Conservation (phyloP, 306 rosid genomes). For the Cucurbita argyrosperma region DNA sequence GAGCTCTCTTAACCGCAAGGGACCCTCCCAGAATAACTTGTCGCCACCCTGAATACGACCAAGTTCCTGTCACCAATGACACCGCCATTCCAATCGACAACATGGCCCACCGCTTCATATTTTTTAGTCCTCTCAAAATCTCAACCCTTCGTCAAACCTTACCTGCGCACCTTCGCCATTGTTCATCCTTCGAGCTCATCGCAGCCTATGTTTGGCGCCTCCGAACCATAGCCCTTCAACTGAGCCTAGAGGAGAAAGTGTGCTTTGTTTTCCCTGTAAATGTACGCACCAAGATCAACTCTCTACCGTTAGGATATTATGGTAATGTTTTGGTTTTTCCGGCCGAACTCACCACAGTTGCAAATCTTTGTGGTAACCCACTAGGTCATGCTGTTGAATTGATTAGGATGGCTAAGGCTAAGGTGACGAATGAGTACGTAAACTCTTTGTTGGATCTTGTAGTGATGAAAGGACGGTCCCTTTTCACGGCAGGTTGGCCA, state of each 20-base stretch:
- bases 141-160: neutral
- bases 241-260: neutral
- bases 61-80: neutral
- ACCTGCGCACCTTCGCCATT: neutral
- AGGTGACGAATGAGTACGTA: constrained; percentile 20
- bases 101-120: neutral
- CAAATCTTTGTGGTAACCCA: neutral
- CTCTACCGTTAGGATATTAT: constrained; percentile 20
- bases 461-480: constrained; percentile 14
- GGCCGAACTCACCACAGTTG: neutral
- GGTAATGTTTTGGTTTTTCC: constrained; percentile 14
- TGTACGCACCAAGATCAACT: constrained; percentile 6
- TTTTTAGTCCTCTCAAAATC: neutral
- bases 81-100: neutral
- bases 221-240: constrained; percentile 3
- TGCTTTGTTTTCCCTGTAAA: neutral
- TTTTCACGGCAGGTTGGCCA: neutral
- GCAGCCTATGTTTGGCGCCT: constrained; percentile 13
- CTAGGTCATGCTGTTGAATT: constrained; percentile 12
- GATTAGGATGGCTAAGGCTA: constrained; percentile 13
- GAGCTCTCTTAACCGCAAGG: neutral
- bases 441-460: constrained; percentile 24
- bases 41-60: constrained; percentile 6
- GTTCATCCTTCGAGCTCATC: constrained; percentile 6
- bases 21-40: constrained; percentile 10